Conservation (phyloP, 768 basidiomycete species). For the Tulasnella sp. region DNA sequence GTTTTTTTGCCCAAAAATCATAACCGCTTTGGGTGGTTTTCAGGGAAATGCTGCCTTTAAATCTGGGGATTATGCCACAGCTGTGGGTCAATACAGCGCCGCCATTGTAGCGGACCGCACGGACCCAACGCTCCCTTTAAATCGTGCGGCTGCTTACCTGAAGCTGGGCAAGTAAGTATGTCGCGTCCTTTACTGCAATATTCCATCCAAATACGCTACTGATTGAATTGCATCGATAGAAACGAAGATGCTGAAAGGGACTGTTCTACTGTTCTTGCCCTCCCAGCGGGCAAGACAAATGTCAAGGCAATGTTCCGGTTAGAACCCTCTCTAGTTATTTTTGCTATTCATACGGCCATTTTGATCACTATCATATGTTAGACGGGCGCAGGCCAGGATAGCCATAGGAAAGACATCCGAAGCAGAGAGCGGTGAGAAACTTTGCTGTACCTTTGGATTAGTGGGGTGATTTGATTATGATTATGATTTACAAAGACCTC, state of each 20-base stretch:
- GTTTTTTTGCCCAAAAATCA: too few relatives aligned
- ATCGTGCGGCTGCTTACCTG: slow-evolving; percentile 85
- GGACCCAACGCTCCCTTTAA: slow-evolving; percentile 73
- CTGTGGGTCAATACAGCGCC: slow-evolving; percentile 77
- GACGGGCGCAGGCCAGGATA: slow-evolving; percentile 57
- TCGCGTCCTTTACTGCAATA: neutral
- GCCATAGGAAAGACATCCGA: slow-evolving; percentile 44
- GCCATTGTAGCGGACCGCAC: slow-evolving; percentile 61
- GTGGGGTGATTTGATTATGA: neutral
- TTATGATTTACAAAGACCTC: slow-evolving; percentile 41
- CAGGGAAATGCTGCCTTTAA: slow-evolving; percentile 89
- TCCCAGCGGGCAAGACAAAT: slow-evolving; percentile 40
- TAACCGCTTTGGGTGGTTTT: too few relatives aligned
- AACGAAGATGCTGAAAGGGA: slow-evolving; percentile 74
- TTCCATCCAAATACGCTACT: slow-evolving; percentile 19
- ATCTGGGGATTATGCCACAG: slow-evolving; percentile 59
- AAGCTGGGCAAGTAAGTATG: slow-evolving; percentile 86
- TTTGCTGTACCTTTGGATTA: neutral
- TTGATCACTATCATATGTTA: too few relatives aligned
- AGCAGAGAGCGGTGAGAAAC: slow-evolving; percentile 49
- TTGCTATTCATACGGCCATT: too few relatives aligned
- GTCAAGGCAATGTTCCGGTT: slow-evolving; percentile 67
- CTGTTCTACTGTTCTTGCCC: slow-evolving; percentile 51
- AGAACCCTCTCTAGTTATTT: too few relatives aligned
- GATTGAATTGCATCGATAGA: slow-evolving; percentile 30